Conservation (phyloP, 73 alveolate species). For the Tetrahymena thermophila region DNA sequence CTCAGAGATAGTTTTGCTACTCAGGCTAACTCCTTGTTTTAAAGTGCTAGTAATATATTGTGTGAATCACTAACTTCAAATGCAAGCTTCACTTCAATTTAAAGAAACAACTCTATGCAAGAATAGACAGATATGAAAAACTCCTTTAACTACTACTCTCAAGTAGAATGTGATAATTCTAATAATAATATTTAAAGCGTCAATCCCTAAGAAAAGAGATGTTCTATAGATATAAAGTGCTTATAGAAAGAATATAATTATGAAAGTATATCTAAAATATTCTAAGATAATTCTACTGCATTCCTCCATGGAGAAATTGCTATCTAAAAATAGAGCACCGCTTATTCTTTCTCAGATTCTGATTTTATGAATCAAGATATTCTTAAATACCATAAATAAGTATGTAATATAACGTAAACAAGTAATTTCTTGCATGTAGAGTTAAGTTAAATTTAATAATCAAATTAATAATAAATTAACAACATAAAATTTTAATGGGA, state of each 20-base stretch:
- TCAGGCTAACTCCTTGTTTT: not conserved
- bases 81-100: not conserved
- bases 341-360: not conserved
- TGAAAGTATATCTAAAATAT: not conserved
- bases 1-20: not conserved
- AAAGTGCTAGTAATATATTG: not conserved
- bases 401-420: not conserved
- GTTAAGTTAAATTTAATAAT: not conserved
- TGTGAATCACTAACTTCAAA: not conserved
- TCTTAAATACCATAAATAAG: not conserved
- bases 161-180: not conserved
- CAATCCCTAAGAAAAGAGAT: not conserved
- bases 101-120: not conserved
- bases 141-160: not conserved
- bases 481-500: not conserved
- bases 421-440: not conserved
- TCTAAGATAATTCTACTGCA: not conserved
- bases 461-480: not conserved
- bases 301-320: not conserved
- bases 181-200: not conserved
- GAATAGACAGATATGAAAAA: not conserved
- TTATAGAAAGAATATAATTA: not conserved
- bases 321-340: not conserved
- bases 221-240: not conserved
- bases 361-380: not conserved